Conservation (phyloP, 257 asterid species). For the Coffea eugenioides region DNA sequence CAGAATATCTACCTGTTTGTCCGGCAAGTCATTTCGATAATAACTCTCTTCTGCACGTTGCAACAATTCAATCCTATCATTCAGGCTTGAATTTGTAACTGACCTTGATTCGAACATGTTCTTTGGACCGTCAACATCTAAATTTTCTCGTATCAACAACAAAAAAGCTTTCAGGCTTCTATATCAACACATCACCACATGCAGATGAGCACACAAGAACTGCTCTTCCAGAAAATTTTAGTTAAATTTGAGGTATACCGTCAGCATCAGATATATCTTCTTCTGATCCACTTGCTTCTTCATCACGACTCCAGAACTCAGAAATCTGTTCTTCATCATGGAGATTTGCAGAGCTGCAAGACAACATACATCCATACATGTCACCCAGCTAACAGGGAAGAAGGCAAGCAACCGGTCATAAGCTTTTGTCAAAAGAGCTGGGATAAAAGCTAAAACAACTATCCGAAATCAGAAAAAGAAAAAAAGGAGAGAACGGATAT, state of each 20-base stretch:
- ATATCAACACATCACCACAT: conserved; percentile 6
- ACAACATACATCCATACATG: conserved; percentile 1
- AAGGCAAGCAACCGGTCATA: neutral
- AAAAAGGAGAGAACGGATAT: neutral
- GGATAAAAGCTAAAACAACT: neutral
- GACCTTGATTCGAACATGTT: conserved; percentile 36
- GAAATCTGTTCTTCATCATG: conserved; percentile 45
- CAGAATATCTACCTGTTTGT: conserved; percentile 47
- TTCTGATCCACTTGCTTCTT: conserved; percentile 76
- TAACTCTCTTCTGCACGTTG: conserved; percentile 84
- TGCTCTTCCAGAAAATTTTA: neutral
- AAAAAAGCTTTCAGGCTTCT: conserved; percentile 17
- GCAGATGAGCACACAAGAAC: neutral
- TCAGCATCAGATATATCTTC: conserved; percentile 93
- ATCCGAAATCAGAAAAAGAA: conserved; percentile 8
- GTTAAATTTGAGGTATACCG: conserved; percentile 44
- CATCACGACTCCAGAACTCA: conserved; percentile 92
- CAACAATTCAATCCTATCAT: conserved; percentile 58
- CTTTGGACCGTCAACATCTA: conserved; percentile 59
- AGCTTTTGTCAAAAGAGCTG: neutral
- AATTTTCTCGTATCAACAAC: conserved; percentile 7
- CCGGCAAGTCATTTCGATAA: conserved; percentile 47
- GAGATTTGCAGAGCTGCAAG: conserved; percentile 50
- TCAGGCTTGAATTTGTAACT: conserved; percentile 42
- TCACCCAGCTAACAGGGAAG: conserved; percentile 5